phyloP scores from a whole-genome alignment of 2,329 filamentous ascomycete species.

The Aspergillus sp. region DNA sequence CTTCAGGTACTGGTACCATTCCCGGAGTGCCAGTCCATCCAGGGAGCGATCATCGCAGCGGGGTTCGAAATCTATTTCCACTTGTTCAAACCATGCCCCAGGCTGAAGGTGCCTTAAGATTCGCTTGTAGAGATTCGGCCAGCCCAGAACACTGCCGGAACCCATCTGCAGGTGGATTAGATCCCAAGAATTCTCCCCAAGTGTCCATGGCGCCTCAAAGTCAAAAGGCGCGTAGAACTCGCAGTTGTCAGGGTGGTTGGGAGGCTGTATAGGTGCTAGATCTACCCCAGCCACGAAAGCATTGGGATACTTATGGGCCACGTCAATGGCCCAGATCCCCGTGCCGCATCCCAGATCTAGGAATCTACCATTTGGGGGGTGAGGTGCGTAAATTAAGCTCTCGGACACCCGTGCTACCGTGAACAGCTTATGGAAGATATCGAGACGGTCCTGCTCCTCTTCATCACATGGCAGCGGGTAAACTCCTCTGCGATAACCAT shows the following conservation, averaged over 20 bases:
- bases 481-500: slow-evolving; percentile 65
- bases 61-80: slow-evolving; percentile 83
- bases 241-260: slow-evolving; percentile 70
- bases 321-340: slow-evolving; percentile 87
- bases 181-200: slow-evolving; percentile 71
- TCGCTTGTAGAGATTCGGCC: slow-evolving; percentile 72
- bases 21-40: slow-evolving; percentile 55
- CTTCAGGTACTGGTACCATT: slow-evolving; percentile 71
- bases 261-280: slow-evolving; percentile 62
- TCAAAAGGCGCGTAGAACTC: slow-evolving; percentile 69
- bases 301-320: slow-evolving; percentile 67
- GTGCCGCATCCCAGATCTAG: slow-evolving; percentile 79
- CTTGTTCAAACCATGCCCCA: slow-evolving; percentile 77
- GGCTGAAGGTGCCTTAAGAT: slow-evolving; percentile 74
- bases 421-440: slow-evolving; percentile 80
- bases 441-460: slow-evolving; percentile 74
- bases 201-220: slow-evolving; percentile 73
- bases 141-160: slow-evolving; percentile 73
- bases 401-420: slow-evolving; percentile 60
- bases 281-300: slow-evolving; percentile 65
- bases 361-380: slow-evolving; percentile 50
- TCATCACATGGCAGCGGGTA: slow-evolving; percentile 80
- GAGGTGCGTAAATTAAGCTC: slow-evolving; percentile 44
- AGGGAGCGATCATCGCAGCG: slow-evolving; percentile 68
- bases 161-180: slow-evolving; percentile 81